Conservation (phyloP, 345 rosid genomes). For the Angophora floribunda region DNA sequence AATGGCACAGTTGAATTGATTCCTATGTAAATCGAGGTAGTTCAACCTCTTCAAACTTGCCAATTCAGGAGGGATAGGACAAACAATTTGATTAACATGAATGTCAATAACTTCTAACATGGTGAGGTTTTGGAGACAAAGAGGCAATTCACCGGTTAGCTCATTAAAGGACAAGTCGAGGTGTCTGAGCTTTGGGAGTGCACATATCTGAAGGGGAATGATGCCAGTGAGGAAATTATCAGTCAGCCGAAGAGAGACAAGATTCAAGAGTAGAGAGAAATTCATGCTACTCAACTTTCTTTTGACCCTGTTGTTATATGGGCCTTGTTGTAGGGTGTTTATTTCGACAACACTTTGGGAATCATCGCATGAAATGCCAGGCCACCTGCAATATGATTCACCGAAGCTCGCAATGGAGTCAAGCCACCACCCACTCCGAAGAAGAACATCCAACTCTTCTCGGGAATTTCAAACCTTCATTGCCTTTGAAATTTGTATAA, state of each 20-base stretch:
- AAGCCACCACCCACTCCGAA: no score
- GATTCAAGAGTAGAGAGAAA: neutral
- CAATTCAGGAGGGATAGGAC: neutral
- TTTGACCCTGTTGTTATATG: neutral
- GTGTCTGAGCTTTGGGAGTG: neutral
- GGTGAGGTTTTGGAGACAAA: neutral
- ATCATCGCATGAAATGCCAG: neutral
- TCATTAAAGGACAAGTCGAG: neutral
- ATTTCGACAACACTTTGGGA: neutral
- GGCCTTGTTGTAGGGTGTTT: neutral
- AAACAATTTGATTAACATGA: neutral
- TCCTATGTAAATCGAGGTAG: neutral
- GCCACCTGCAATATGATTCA: neutral
- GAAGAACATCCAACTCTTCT: no score
- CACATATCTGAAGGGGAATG: neutral
- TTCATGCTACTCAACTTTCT: neutral
- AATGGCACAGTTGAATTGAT: no score
- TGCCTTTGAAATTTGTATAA: fast-evolving
- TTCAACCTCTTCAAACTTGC: neutral
- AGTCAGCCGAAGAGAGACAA: neutral
- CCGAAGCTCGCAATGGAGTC: no score
- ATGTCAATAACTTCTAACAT: neutral
- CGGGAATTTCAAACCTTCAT: neutral
- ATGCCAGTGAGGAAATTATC: neutral
- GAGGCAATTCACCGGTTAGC: neutral